Evolutionary conservation across 2,329 filamentous ascomycete species (phyloP).

Genomic region (Cordyceps fumosorosea): DNA sequence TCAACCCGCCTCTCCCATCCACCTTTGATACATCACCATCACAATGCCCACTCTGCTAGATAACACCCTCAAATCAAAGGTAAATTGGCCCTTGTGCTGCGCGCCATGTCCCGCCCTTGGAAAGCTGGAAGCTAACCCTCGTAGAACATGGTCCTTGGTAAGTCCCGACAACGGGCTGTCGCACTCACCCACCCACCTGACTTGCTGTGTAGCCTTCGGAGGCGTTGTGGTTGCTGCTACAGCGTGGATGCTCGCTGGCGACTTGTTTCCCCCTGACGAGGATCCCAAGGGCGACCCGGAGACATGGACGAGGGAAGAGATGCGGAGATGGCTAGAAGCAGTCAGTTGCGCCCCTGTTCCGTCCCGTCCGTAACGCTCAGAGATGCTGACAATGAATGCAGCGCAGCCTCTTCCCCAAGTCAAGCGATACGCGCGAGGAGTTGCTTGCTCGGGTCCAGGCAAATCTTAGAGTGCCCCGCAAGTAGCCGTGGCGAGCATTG

Average conservation of each 20-base stretch:
- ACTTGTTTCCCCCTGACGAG: constrained; percentile 67
- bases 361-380: neutral
- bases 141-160: constrained; percentile 67
- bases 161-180: constrained; percentile 7
- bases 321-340: constrained; percentile 71
- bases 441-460: constrained; percentile 39
- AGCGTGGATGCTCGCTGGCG: constrained; percentile 79
- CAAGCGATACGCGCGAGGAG: constrained; percentile 37
- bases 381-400: constrained; percentile 17
- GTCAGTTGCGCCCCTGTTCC: constrained; percentile 52
- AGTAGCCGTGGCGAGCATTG: constrained; percentile 13
- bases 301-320: constrained; percentile 71
- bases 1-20: no score
- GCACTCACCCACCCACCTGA: no score
- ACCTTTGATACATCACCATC: neutral
- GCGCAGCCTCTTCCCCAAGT: constrained; percentile 41
- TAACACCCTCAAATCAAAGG: constrained; percentile 63
- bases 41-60: constrained; percentile 66
- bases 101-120: no score
- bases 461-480: constrained; percentile 39
- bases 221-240: constrained; percentile 74
- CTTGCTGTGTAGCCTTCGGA: constrained; percentile 55
- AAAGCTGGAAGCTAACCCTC: neutral
- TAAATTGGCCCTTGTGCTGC: constrained; percentile 25
- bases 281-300: constrained; percentile 72